phyloP scores from a whole-genome alignment of 208 protist species.

The Balamuthia mandrillaris region DNA sequence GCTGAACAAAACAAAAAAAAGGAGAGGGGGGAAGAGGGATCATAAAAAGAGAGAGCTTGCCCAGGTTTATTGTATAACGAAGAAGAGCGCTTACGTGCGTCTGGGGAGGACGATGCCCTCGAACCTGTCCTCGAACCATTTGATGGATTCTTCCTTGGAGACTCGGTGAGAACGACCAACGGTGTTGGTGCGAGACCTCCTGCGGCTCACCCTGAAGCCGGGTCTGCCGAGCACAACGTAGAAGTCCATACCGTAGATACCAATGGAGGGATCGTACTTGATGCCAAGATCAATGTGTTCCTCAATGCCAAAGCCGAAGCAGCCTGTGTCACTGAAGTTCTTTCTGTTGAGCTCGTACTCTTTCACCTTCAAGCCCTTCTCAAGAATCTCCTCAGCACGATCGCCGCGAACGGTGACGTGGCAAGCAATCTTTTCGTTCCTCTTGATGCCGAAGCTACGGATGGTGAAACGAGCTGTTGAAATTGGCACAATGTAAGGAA shows the following conservation, averaged over 20 bases:
- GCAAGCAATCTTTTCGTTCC: conserved; percentile 99
- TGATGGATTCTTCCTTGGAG: conserved; percentile 94
- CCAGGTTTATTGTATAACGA: too few relatives aligned
- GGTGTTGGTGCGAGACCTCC: conserved; percentile 56
- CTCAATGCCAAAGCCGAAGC: conserved; percentile 99
- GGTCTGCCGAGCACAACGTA: conserved; percentile 97
- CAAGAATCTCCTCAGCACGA: conserved; percentile 98
- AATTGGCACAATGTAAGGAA: too few relatives aligned
- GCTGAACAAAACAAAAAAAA: too few relatives aligned
- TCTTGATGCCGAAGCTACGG: conserved; percentile 96
- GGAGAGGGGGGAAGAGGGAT: too few relatives aligned
- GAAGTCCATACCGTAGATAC: conserved; percentile 98
- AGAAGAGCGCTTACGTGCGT: too few relatives aligned
- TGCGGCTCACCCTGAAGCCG: conserved; percentile 87
- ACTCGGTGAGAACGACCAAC: conserved; percentile 92
- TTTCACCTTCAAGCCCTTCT: conserved; percentile 95
- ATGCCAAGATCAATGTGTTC: conserved; percentile 99
- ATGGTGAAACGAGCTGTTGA: conserved; percentile 98
- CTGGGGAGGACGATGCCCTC: conserved; percentile 90
- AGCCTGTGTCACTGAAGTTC: conserved; percentile 94
- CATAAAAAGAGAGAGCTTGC: too few relatives aligned
- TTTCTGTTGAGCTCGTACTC: conserved; percentile 96
- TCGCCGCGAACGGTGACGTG: conserved; percentile 98
- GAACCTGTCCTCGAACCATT: conserved; percentile 98
- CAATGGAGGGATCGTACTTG: conserved; percentile 99